Evolutionary conservation across 805 yeast genomes (phyloP).

Genomic region (Ogataea degrootiae): DNA sequence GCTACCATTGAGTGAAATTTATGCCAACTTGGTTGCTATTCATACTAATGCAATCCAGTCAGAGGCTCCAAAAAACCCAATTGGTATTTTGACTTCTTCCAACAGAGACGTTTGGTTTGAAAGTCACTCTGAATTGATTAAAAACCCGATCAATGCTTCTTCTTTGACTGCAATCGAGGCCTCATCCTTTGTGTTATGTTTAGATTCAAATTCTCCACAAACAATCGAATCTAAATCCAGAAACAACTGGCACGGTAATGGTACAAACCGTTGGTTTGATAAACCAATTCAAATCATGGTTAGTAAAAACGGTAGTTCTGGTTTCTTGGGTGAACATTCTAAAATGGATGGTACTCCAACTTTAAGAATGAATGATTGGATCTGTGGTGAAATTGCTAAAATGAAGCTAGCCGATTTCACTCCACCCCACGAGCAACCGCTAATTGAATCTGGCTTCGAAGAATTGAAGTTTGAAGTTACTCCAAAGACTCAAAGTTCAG

Average conservation of each 20-base stretch:
- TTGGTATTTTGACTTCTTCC: slow-evolving; percentile 78
- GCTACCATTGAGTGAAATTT: slow-evolving; percentile 44
- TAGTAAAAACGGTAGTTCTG: slow-evolving; percentile 79
- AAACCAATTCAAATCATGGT: slow-evolving; percentile 86
- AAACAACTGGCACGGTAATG: slow-evolving; percentile 94
- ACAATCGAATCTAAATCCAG: slow-evolving; percentile 80
- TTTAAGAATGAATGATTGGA: slow-evolving; percentile 74
- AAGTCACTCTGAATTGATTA: slow-evolving; percentile 51
- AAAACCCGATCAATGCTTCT: slow-evolving; percentile 56
- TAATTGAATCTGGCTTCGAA: slow-evolving; percentile 3
- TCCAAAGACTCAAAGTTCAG: slow-evolving; percentile 44
- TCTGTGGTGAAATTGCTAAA: slow-evolving; percentile 53
- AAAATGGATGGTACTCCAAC: slow-evolving; percentile 99
- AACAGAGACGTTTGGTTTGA: slow-evolving; percentile 80
- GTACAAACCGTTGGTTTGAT: slow-evolving; percentile 85
- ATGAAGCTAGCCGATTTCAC: slow-evolving; percentile 6
- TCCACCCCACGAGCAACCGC: not conserved
- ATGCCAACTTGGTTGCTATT: slow-evolving; percentile 56
- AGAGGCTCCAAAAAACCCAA: slow-evolving; percentile 43
- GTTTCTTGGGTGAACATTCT: slow-evolving; percentile 94
- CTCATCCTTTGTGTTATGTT: slow-evolving; percentile 74
- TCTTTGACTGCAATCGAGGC: slow-evolving; percentile 67
- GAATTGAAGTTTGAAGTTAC: slow-evolving; percentile 56
- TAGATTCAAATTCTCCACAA: slow-evolving; percentile 69
- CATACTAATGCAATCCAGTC: slow-evolving; percentile 30